These are phyloP conservation scores for Hypoxylon sp. DNA, from an alignment of 2,329 filamentous ascomycete genomes.

Conservation along the genomic window DNA sequence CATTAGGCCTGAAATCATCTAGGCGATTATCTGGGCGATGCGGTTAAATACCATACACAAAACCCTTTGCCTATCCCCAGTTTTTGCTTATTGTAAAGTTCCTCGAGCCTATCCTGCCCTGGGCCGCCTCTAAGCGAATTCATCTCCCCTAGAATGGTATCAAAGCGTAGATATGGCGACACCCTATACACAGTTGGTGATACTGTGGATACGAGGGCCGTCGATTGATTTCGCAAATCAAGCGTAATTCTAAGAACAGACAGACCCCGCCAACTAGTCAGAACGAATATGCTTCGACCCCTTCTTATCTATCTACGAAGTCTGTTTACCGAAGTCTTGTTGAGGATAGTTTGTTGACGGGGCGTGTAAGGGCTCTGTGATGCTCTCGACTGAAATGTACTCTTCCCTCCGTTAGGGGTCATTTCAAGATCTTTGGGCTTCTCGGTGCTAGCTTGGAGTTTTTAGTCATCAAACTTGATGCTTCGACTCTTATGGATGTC, in stretches of 20 bases:
- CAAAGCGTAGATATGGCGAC: slow-evolving; percentile 3
- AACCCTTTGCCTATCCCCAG: background rate
- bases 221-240: background rate
- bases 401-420: background rate
- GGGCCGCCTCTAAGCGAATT: background rate
- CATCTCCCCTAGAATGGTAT: slow-evolving; percentile 11
- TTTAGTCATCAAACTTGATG: slow-evolving; percentile 93
- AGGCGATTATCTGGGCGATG: background rate
- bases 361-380: background rate
- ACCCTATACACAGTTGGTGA: background rate
- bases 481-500: slow-evolving; percentile 85
- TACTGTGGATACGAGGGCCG: background rate
- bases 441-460: slow-evolving; percentile 25
- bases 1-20: background rate
- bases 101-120: background rate
- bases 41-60: background rate
- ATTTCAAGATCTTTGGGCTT: background rate
- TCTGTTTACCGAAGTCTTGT: slow-evolving; percentile 2
- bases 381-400: background rate
- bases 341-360: background rate
- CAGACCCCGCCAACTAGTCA: slow-evolving; percentile 6
- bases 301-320: slow-evolving; percentile 1
- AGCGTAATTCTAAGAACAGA: background rate
- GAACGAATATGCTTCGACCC: slow-evolving; percentile 16
- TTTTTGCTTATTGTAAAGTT: background rate